Base-by-base conservation (phyloP, 179 eudicot genomes). In the Carnegiea gigantea region DNA sequence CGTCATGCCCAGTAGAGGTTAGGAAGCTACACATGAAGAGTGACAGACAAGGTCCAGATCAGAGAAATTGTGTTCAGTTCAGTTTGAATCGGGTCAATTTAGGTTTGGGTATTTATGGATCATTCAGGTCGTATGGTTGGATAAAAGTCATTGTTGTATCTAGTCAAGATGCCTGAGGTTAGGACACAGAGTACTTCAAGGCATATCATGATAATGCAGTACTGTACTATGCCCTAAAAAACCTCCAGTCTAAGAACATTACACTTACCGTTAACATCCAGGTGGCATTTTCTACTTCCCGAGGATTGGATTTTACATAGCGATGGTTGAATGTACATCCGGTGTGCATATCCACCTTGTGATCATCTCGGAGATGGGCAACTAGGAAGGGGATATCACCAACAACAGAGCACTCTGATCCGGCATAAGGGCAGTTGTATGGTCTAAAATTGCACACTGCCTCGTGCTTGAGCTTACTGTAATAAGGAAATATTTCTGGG, bases 231-330 rank as follows among this genome's bases (percentile, higher is more conserved):
- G 68, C 5, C 38, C 12, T 18, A n/a, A 21, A 24, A n/a, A 40
- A 43, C 6, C 30, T 77, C 43, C 18, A 26, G 49, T 21, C 11
- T 24, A 12, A 67, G 15, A 28, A 57, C 26, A 67, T 65, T 20
- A 33, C 70, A 88, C 98, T 93, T 88, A 95, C 98, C 24, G 98
- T 95, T 48, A 95, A 88, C 98, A 93, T 93, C 98, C 98, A 95
- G 59, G 98, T 95, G 9, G 98, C 98, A 40, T 91, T 93, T 57
- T 95, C 98, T 71, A 95, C 93, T 89, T 95, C 98, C 67, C 92
- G 91, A 12, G 98, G 98, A 86, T 95, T 90, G 62, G 98, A 86
- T 79, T 93, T 95, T 20, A 93, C 98, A 54, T 95, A 95, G 44
- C 98, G 92, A 78, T 93, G 98, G 81, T 95, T 95, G 90, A 95